Base-by-base conservation (phyloP, 805 yeast genomes). In the Saccharomycopsis microspora region DNA sequence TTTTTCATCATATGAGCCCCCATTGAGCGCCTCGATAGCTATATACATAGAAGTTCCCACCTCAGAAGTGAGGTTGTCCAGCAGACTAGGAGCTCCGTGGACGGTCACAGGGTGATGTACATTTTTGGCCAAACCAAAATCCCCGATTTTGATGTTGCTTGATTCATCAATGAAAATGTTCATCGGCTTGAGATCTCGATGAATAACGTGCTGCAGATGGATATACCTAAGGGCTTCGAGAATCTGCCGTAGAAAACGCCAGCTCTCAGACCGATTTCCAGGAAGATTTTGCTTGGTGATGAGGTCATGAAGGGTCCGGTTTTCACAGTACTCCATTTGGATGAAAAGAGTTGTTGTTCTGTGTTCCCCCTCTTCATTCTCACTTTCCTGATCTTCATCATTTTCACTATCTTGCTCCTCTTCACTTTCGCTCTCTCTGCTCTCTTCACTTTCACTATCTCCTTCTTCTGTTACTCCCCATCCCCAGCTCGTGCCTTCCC, bases 311-410 rank as follows among this genome's bases (percentile, higher is more conserved):
- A 93, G 65, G 0, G 99, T 90, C 49, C 85, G 86, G 59, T 90
- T 93, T 58, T 93, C 98, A 65, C 99, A 93, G 58, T 93, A 93
- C 62, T 93, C 98, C 99, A 93, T 93, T 60, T 93, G 99, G 55
- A 93, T 93, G 61, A 85, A 93, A 32, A 93, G 64, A 0, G 95
- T 87, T 46, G 89, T 83, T 54, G 69, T 69, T 41, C 29, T 42
- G 45, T 3, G 42, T 44, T 3, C 32, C 39, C 5, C 7, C 39
- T 3, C 11, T 42, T 3, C 44, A 39, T 8, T 46, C 39, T 44
- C 11, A 42, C 41, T 38, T 19, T 37, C 50, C 32, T 46, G 34
- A 29, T 46, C 58, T 29, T 60, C 53, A 5, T 48, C 58, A 28
- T 54, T 53, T 39, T 56, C 60, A 31, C 50, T 54, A 5, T 42